phyloP scores from a whole-genome alignment of 805 yeast species.

The Blastobotrys mokoenaii region DNA sequence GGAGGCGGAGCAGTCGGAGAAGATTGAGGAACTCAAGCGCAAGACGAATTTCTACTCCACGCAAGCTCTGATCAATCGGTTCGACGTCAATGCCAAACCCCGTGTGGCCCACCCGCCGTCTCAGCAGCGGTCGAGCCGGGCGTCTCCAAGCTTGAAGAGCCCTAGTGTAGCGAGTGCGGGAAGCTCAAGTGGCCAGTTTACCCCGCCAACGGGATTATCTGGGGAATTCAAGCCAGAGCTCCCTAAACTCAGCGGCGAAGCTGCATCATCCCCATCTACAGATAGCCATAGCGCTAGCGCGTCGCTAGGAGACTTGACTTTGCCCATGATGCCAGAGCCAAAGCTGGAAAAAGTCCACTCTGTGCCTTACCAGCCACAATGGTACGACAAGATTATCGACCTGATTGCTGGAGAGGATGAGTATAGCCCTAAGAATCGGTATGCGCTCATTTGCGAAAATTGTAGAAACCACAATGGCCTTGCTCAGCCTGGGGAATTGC shows the following conservation, averaged over 20 bases:
- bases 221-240: neutral
- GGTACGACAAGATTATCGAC: conserved; percentile 38
- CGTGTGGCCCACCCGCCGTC: neutral
- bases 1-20: conserved; percentile 39
- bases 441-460: conserved; percentile 61
- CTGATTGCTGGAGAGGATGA: conserved; percentile 56
- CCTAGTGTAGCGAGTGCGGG: too few relatives aligned
- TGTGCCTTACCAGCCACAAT: conserved; percentile 22
- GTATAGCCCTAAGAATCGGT: conserved; percentile 47
- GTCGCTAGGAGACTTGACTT: neutral
- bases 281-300: neutral
- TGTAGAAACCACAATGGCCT: conserved; percentile 71
- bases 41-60: conserved; percentile 71
- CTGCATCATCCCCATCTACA: neutral
- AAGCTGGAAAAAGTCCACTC: neutral
- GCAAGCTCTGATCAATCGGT: conserved; percentile 61
- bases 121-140: neutral
- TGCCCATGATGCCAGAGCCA: neutral
- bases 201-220: neutral
- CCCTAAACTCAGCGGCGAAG: neutral
- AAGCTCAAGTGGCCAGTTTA: neutral
- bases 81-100: conserved; percentile 30
- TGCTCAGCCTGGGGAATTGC: conserved; percentile 60
- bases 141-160: too few relatives aligned
- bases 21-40: conserved; percentile 59